Base-by-base conservation (phyloP, 202 grass and related monocot genomes). In the Hordeum pubiflorum region DNA sequence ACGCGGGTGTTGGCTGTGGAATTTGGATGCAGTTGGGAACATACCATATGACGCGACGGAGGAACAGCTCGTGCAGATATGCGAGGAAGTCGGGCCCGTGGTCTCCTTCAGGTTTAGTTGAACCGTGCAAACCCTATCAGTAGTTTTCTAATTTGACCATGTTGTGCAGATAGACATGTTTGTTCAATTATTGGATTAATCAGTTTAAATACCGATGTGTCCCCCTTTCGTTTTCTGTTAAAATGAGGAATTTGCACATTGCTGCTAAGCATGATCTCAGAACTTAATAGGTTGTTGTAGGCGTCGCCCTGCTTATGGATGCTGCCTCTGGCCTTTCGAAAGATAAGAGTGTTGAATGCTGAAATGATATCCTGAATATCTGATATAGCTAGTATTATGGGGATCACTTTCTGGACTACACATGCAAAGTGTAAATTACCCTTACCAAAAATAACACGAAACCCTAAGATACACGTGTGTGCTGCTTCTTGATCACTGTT, bases 41-140 rank as follows among this genome's bases (percentile, higher is more conserved):
- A 98, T 98, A 72, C 92, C 96, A 0, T 98, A 98, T 15, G 92
- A 95, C 83, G 96, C 89, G 8, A 95, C 92, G 73, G 92, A 98
- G 82, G 96, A 95, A 65, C 92, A 93, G 69, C 87, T 98, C 9
- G 84, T 93, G 46, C 92, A 95, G 90, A 95, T 98, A 64, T 98
- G 96, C 13, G 96, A 98, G 75, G 96, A 98, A 52, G 92, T 98
- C 44, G 92, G 96, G 18, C 96, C 96, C 0, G 92, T 99, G 34
- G 96, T 95, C 52, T 99, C 96, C 31, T 99, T 99, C 89, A 99
- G 96, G 96, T 99, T 82, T 79, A 77, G 7, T 38, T 80, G 20
- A 52, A 56, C 57, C 9, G 3, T 27, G 13, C 76, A 80, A 86
- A 60, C 78, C 43, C 56, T 52, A 33, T 27, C 38, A n/a, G 33